Percentiles rank a stretch among this genome's conserved stretches.
Evolutionary conservation across 768 basidiomycete genomes (phyloP).

Genomic region (Kondoa malvinella): DNA sequence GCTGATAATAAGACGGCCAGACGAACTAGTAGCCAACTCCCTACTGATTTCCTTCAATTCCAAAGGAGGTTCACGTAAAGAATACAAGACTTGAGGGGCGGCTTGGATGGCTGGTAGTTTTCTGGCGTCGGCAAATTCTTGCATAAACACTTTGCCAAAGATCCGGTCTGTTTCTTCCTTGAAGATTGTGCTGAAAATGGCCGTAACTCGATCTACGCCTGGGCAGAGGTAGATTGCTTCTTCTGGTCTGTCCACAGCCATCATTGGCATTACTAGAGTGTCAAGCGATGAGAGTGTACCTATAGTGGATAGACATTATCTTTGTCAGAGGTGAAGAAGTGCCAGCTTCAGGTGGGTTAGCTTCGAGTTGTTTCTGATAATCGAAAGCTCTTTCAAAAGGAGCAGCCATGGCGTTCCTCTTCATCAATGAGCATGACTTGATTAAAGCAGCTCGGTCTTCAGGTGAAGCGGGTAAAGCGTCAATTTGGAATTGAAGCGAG

Average conservation of each 20-base stretch:
- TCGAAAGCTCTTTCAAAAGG: constrained; percentile 81
- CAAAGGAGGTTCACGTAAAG: constrained; percentile 85
- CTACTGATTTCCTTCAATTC: constrained; percentile 44
- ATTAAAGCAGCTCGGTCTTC: constrained; percentile 66
- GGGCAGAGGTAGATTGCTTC: constrained; percentile 94
- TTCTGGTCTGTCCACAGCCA: constrained; percentile 35
- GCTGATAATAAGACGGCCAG: background rate
- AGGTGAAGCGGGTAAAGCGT: constrained; percentile 64
- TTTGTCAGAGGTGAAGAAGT: constrained; percentile 52
- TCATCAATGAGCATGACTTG: constrained; percentile 62
- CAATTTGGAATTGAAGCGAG: constrained; percentile 69
- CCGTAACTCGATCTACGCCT: constrained; percentile 83
- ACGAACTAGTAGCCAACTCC: background rate
- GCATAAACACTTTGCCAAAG: constrained; percentile 93
- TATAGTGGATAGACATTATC: constrained; percentile 81
- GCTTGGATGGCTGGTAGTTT: constrained; percentile 81
- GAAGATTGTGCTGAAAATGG: constrained; percentile 93
- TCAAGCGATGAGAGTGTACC: constrained; percentile 39
- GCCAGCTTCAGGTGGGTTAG: constrained; percentile 32
- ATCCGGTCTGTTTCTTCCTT: constrained; percentile 93
- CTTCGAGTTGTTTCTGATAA: constrained; percentile 64
- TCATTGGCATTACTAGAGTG: too few relatives aligned
- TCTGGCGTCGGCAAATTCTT: constrained; percentile 99
- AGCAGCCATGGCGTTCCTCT: constrained; percentile 83
- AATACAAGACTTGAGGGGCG: constrained; percentile 91